Evolutionary conservation across 805 yeast genomes (phyloP), one percentile per base, ranked within the genome.

Genomic region (Alloascoidea africana): DNA sequence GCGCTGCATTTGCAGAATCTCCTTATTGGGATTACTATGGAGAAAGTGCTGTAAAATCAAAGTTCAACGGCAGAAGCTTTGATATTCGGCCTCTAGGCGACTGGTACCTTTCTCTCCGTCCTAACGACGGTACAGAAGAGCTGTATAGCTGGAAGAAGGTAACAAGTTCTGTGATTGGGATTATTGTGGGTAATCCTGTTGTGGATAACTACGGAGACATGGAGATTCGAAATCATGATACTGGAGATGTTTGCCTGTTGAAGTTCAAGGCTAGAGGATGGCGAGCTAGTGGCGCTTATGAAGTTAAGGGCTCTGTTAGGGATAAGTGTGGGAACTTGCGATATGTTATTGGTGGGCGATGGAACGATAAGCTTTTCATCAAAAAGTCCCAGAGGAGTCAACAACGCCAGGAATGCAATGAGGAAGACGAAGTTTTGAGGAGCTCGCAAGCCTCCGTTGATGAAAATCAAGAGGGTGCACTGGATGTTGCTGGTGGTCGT

Each of bases 21-120:
- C 71, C 86, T 2, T 73, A 74, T 44, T 91, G 97, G 97, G 94
- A 87, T 43, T 91, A 86, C 52, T 89, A 77, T 54, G 99, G 99
- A 43, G 96, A 87, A 50, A 78, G 89, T 39, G 76, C 85, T 18
- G 97, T 91, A 19, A 86, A 84, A 46, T 77, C 94, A 5, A 77
- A 77, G 49, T 91, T 91, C 54, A 73, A 75, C 43, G 98, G 97
- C 16, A 73, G 97, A 44, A 80, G 95, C 1, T 91, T 91, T 58
- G 96, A 86, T 52, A 82, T 89, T 49, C 84, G 82, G 46, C 98
- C 94, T 44, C 65, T 83, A 40, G 98, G 96, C 35, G 72, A 79
- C 32, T 87, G 96, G 97, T 85, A 77, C 52, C 65, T 89, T 48
- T 75, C 69, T 37, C 51, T 91, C 39, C 72, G 94, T 45, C 96